Evolutionary conservation across 2,329 filamentous ascomycete species (phyloP), one percentile per base, ranked within the genome.

Genomic region (Sclerotinia glacialis): DNA sequence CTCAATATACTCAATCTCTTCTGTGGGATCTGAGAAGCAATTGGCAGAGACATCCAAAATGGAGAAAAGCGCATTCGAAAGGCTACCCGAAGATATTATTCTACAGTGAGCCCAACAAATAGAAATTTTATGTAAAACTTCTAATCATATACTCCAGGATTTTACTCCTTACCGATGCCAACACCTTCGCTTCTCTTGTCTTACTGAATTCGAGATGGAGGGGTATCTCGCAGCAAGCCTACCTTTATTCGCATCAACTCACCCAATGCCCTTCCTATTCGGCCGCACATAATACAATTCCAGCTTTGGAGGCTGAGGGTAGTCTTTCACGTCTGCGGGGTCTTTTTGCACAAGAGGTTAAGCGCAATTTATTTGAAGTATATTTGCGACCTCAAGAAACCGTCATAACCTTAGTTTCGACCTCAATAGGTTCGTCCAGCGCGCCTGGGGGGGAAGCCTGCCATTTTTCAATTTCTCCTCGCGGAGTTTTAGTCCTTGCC

Each of bases 371-470:
- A 59, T 94, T 93, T 76, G 87, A 91, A 71, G 86, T 88, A 46
- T 93, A 91, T 75, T 77, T 92, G 62, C 85, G 89, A 23, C 91
- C 91, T 5, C 83, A 79, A 67, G 83, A 85, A 73, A 93, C 89
- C 7, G 81, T 91, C 54, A 85, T 96, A 73, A 93, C 90, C 75
- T 82, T 97, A 62, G 87, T 96, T 16, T 95, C 91, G 47, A 92
- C 89, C 60, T 93, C 90, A 7, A 91, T 91, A 71, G 94, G 90
- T 75, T 93, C 91, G 0, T 92, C 90, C 1, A 92, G 92, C 28
- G 85, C 85, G 2, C 92, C 92, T 1, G 89, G 90, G 44, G 91
- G 91, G 42, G 92, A 96, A 77, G 91, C 91, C 55, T 91, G 96
- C 79, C 90, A 92, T 65, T 96, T 96, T 77, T 87, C 85, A 69